Evolutionary conservation across 2,329 filamentous ascomycete species (phyloP), one percentile per base, ranked within the genome.

Genomic region (Epichloe gansuensis): DNA sequence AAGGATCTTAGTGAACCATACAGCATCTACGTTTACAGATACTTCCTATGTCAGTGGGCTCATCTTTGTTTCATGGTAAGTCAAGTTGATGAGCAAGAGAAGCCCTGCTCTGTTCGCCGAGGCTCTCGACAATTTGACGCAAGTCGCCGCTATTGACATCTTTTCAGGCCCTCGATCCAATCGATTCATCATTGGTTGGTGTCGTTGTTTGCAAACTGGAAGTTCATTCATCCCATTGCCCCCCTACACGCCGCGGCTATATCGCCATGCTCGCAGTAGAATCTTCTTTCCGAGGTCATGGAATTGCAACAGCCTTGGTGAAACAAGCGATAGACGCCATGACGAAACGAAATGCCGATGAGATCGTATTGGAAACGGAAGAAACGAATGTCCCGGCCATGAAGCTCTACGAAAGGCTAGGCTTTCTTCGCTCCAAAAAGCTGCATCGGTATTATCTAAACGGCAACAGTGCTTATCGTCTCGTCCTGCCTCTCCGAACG

Each of bases 11-110:
- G 91, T 60, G 93, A 98, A 68, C 93, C 93, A 1, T 98, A 98
- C 68, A 97, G 91, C 70, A 97, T 98, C 66, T 98, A 98, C 72
- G 93, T 98, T 53, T 98, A 97, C 68, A 83, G 93, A 35, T 98
- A 98, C 68, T 98, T 98, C 62, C 74, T 98, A 17, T 95, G 94
- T 65, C 89, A 97, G 77, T 98, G 93, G 93, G 87, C 87, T 5
- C 85, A 97, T 64, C 73, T 98, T n/a, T 98, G 93, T 69, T 97
- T 89, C 69, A 87, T 97, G 82, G 89, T 91, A 36, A 54, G 62
- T 56, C 15, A 17, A 15, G 31, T n/a, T 15, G 17, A 13, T 15
- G 9, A n/a, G 15, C 45, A 34, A 17, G 34, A 9, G 17, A 38
- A 8, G 15, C 15, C 45, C 11, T 25, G 5, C 8, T 7, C n/a